phyloP scores from a whole-genome alignment of 805 yeast genomes.

The Wickerhamiella spandovensis region DNA sequence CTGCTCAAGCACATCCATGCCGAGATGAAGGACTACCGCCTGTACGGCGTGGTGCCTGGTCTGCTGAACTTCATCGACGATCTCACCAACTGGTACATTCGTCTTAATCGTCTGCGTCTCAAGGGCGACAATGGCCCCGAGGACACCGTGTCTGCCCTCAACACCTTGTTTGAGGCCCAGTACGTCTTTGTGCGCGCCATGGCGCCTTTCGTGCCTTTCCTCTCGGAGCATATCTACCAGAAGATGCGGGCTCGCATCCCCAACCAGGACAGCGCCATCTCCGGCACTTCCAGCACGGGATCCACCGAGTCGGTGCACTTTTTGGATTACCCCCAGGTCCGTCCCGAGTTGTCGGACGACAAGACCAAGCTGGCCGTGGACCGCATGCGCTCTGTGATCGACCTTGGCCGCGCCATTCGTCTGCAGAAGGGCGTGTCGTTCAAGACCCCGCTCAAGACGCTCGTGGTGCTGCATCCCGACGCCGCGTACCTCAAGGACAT shows the following conservation, averaged over 20 bases:
- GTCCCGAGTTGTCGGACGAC: slow-evolving; percentile 67
- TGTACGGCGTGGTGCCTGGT: slow-evolving; percentile 93
- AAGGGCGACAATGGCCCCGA: slow-evolving; percentile 85
- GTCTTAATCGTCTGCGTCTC: slow-evolving; percentile 94
- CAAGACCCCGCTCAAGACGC: slow-evolving; percentile 84
- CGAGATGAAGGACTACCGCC: slow-evolving; percentile 82
- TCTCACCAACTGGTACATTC: slow-evolving; percentile 96
- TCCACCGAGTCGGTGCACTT: slow-evolving; percentile 71
- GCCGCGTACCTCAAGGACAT: slow-evolving; percentile 61
- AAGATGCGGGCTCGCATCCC: slow-evolving; percentile 43
- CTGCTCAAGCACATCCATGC: slow-evolving; percentile 70
- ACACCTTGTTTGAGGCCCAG: slow-evolving; percentile 81
- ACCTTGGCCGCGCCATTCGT: slow-evolving; percentile 89
- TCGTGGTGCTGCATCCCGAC: slow-evolving; percentile 78
- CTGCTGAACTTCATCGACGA: slow-evolving; percentile 79
- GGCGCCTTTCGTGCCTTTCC: slow-evolving; percentile 98
- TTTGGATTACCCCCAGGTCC: slow-evolving; percentile 76
- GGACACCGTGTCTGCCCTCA: slow-evolving; percentile 77
- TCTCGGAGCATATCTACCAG: slow-evolving; percentile 80
- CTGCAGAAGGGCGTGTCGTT: slow-evolving; percentile 89
- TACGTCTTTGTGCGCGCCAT: slow-evolving; percentile 83
- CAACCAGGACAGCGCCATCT: slow-evolving; percentile 20
- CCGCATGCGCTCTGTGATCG: slow-evolving; percentile 95
- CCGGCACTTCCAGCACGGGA: not conserved
- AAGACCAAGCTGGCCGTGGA: slow-evolving; percentile 76